Percentiles rank a stretch among this genome's conserved stretches.
Conservation (phyloP, 495 filamentous ascomycete species). For the Gamarada debralockiae region DNA sequence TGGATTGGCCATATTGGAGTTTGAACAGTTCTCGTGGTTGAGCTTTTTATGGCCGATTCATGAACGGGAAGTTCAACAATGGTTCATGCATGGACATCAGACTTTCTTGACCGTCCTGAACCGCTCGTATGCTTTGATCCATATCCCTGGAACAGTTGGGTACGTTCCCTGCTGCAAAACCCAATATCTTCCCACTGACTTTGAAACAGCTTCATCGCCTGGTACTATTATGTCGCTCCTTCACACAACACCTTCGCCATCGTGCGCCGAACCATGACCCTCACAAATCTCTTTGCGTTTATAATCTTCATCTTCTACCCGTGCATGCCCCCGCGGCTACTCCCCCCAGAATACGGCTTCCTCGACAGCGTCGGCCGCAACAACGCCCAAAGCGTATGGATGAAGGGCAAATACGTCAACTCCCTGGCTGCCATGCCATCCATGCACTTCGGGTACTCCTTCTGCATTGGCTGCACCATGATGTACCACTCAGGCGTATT, state of each 20-base stretch:
- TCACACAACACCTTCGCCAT: slow-evolving; percentile 50
- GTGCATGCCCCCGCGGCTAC: slow-evolving; percentile 60
- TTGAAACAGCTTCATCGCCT: slow-evolving; percentile 56
- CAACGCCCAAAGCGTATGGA: slow-evolving; percentile 56
- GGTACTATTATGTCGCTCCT: slow-evolving; percentile 62
- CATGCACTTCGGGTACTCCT: slow-evolving; percentile 57
- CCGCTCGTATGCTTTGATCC: slow-evolving; percentile 58
- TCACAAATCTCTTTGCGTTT: slow-evolving; percentile 60
- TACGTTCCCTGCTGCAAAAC: slow-evolving; percentile 30
- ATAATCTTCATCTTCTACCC: slow-evolving; percentile 58
- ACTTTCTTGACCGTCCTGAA: slow-evolving; percentile 55
- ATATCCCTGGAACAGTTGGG: slow-evolving; percentile 65
- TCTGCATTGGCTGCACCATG: slow-evolving; percentile 56
- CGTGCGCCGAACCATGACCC: slow-evolving; percentile 58
- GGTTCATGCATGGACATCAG: slow-evolving; percentile 55
- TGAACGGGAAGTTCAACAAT: slow-evolving; percentile 54
- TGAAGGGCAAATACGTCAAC: slow-evolving; percentile 54
- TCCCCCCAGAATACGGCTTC: slow-evolving; percentile 58
- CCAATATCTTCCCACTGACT: slow-evolving; percentile 5
- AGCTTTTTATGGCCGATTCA: slow-evolving; percentile 51
- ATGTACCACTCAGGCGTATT: slow-evolving; percentile 56
- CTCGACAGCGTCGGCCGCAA: slow-evolving; percentile 60
- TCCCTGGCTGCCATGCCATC: slow-evolving; percentile 55
- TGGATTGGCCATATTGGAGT: slow-evolving; percentile 55
- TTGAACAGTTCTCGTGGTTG: slow-evolving; percentile 52